A percentile compares a stretch with the other conserved stretches of the same genome.
Evolutionary conservation across 805 yeast genomes (phyloP).

Genomic region (Yueomyces sinensis): DNA sequence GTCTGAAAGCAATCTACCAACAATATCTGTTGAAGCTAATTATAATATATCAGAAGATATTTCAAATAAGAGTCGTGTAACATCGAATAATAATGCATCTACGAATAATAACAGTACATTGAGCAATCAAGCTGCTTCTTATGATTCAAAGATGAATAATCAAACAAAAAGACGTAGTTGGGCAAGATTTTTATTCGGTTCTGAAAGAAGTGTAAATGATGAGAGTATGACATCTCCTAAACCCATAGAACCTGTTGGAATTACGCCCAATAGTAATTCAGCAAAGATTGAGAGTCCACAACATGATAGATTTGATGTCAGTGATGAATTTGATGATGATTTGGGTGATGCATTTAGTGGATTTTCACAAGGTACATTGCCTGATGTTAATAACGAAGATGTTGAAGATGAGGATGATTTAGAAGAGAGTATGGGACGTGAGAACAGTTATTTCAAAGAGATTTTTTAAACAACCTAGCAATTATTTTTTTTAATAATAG

Average conservation of each 20-base stretch:
- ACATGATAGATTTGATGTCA: background rate
- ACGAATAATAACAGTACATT: background rate
- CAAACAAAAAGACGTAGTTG: background rate
- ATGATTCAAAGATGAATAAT: conserved; percentile 1
- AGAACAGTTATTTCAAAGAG: conserved; percentile 17
- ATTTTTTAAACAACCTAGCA: conserved; percentile 13
- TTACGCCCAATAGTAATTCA: background rate
- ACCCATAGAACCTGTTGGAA: background rate
- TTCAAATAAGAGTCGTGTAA: background rate
- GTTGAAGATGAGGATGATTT: conserved; percentile 6
- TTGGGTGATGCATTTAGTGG: conserved; percentile 15
- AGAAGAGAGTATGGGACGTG: conserved; percentile 4
- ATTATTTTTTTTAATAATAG: no score
- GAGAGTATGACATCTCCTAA: background rate
- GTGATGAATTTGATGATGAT: conserved; percentile 2
- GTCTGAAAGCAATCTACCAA: background rate
- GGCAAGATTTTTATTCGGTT: background rate
- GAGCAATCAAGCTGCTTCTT: background rate
- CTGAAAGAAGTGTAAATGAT: background rate
- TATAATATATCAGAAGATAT: no score
- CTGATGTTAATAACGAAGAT: conserved; percentile 8
- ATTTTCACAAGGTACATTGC: conserved; percentile 17
- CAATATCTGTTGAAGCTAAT: background rate
- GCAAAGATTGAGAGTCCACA: background rate
- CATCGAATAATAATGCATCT: background rate